Evolutionary conservation across 108 stramenopile species (phyloP).

Genomic region (Fragilaria crotonensis): DNA sequence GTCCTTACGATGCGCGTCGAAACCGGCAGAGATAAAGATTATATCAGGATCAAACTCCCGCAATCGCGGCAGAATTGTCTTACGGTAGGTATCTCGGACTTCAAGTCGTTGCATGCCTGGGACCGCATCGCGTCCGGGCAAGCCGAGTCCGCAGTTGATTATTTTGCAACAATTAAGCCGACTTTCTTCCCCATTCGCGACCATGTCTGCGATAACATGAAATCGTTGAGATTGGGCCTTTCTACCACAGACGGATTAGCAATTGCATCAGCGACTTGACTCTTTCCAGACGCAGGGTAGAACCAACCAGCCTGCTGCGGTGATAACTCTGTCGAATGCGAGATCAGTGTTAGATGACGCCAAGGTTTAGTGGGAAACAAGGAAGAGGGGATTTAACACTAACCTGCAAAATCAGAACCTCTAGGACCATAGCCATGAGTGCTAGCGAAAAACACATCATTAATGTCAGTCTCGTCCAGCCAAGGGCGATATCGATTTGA

Average conservation of each 20-base stretch:
- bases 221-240: slow-evolving; percentile 62
- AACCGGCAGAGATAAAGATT: slow-evolving; percentile 98
- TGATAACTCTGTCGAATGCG: slow-evolving; percentile 1
- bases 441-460: slow-evolving; percentile 87
- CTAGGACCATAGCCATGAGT: slow-evolving; percentile 90
- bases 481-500: slow-evolving; percentile 79
- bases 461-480: slow-evolving; percentile 85
- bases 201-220: slow-evolving; percentile 81
- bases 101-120: slow-evolving; percentile 83
- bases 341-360: no score
- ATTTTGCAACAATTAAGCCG: slow-evolving; percentile 76
- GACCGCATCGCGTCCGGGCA: slow-evolving; percentile 59
- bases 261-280: slow-evolving; percentile 51
- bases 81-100: slow-evolving; percentile 80
- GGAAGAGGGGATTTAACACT: no score
- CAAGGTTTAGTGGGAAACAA: no score
- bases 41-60: slow-evolving; percentile 94
- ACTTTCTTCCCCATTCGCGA: slow-evolving; percentile 78
- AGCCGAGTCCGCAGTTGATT: slow-evolving; percentile 73
- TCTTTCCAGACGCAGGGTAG: slow-evolving; percentile 81
- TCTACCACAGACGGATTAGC: slow-evolving; percentile 56
- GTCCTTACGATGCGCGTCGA: slow-evolving; percentile 93
- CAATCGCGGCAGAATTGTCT: slow-evolving; percentile 67
- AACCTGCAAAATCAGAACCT: slow-evolving; percentile 46
- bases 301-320: slow-evolving; percentile 77